Base-by-base conservation (phyloP, 2,329 filamentous ascomycete genomes). In the Thielaviopsis musarum region DNA sequence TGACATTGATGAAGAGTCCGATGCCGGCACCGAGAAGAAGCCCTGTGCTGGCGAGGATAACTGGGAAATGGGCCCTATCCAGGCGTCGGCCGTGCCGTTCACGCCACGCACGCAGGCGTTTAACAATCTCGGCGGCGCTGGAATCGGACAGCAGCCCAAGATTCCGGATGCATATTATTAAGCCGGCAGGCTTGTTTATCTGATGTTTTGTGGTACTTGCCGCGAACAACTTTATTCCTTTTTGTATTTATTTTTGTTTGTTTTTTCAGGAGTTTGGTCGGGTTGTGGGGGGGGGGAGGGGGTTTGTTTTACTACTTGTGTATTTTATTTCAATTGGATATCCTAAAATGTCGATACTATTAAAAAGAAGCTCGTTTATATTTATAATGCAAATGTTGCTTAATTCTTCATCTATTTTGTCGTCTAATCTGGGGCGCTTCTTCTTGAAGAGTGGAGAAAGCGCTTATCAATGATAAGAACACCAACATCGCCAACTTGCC, bases 41-140 rank as follows among this genome's bases (percentile, higher is more conserved):
- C 38, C 53, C 15, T 9, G 30, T 30, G 13, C 38, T 3, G 15
- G 15, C 2, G 38, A n/a, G 38, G 10, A 45, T 10, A 45, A 45
- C 38, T 45, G 38, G 38, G 38, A 45, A 45, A 45, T 45, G 38
- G 38, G 38, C 15, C 38, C 38, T 3, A 45, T 45, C 7, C 38
- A 26, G 4, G 48, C 38, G 9, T 17, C 45, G 34, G 67, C 66
- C 12, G 64, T 73, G 63, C 79, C 80, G 0, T 85, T 77, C 63
- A 87, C 83, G 6, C 84, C 83, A 5, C 70, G 84, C 64, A 87
- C 84, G 17, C 76, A 80, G 68, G 84, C 84, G 1, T 87, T 87
- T 67, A 76, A 85, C 66, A 77, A 78, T 13, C 71, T 85, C 54
- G 79, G 84, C 63, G 71, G 55, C 22, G 54, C 28, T 5, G 54